Evolutionary conservation across 2,329 filamentous ascomycete species (phyloP), one percentile per base, ranked within the genome.

Genomic region (Fusarium sp.): DNA sequence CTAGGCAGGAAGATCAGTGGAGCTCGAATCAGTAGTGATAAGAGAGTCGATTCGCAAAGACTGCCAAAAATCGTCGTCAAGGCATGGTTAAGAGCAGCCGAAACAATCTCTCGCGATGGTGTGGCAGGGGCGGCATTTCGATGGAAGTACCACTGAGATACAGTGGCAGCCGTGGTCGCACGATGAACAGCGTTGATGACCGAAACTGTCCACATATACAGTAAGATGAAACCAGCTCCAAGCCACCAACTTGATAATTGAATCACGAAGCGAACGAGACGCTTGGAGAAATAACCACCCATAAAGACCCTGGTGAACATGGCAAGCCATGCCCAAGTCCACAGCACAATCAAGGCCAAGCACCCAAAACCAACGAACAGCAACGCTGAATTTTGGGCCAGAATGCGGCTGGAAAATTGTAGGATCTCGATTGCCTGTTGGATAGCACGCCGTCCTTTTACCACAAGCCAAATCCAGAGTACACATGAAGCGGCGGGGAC

Each of bases 131-230:
- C 87, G 7, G 90, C 89, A 74, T 97, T 92, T 68, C 96, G 93
- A 80, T 98, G 95, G 80, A 98, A 99, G 81, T 99, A 99, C 96
- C 96, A 99, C 80, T 99, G 96, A 42, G 93, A 97, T 25, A 98
- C 95, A 1, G 95, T 97, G 13, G 96, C 96, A 25, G 94, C 95
- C 16, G 95, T 97, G 18, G 94, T 96, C 23, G 93, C 91, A 62
- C 96, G 90, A 79, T 99, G 95, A 23, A 98, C 88, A 20, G 93
- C 94, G 60, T 93, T 91, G 77, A 97, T 90, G 60, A 98, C 89
- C 4, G 92, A 92, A 43, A 98, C 84, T 0, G 94, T 96, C 96
- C 96, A 99, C 72, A 98, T 90, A 80, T 98, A 98, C 83, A 98
- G 92, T 63, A 98, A 83, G 71, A 98, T 89, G 81, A 98, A 99